Evolutionary conservation across 208 protist genomes (phyloP), one percentile per base, ranked within the genome.

Genomic region (Wallacemonas rigidus): DNA sequence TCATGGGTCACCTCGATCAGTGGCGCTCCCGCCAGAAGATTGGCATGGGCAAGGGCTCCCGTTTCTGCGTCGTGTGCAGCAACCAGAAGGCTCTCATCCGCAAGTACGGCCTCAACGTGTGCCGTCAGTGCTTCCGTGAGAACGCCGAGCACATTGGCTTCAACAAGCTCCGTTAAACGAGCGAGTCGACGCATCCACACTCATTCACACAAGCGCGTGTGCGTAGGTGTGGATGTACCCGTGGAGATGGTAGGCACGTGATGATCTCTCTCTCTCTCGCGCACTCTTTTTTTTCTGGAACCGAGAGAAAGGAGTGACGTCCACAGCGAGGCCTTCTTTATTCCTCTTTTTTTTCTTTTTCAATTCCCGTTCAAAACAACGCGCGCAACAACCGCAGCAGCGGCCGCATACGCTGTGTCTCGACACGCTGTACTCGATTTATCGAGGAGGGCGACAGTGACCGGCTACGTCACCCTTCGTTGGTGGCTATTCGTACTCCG

Each of bases 41-140:
- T 69, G 89, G 92, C 68, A 95, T 94, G 90, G 88, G 91, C 71
- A 96, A 96, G 79, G 94, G 94, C 61, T 71, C 85, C 63, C 92
- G 94, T 71, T 84, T 75, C 82, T 98, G 92, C 86, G 87, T 96
- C 51, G 89, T 96, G 74, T 97, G 96, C 91, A 91, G 82, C 62
- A 96, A 96, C 83, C 85, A 94, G 82, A 95, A 96, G 83, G 93
- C 92, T 50, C 73, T 98, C 69, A 98, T 98, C 80, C 89, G 95
- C 82, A 98, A 98, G 87, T 98, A 98, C 79, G 95, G 93, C 74
- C 88, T 98, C 62, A 95, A 95, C 83, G 83, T 97, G 26, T 98
- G 95, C 90, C 90, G 95, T 81, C 91, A 97, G 88, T 98, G 95
- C 89, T 98, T 98, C 89, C 90, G 91, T 83, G 92, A 97, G 77